phyloP scores from a whole-genome alignment of 805 yeast species.

The Ogataea methanolica region DNA sequence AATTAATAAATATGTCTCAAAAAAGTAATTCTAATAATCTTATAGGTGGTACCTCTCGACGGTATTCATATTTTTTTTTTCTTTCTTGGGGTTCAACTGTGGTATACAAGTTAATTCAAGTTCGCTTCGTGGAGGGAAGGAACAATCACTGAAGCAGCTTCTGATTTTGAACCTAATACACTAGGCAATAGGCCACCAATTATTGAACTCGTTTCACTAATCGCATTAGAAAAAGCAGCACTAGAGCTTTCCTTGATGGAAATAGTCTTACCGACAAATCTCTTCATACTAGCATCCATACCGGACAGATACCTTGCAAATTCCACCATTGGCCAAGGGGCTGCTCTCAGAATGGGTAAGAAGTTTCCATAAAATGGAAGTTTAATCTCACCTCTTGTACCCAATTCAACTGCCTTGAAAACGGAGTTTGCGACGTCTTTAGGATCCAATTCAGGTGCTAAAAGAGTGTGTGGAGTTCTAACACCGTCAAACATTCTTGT shows the following conservation, averaged over 20 bases:
- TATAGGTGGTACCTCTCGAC: too few relatives aligned
- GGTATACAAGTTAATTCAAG: too few relatives aligned
- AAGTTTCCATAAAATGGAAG: slow-evolving; percentile 74
- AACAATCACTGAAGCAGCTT: neutral
- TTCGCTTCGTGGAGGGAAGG: too few relatives aligned
- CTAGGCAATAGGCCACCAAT: slow-evolving; percentile 13
- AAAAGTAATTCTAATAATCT: too few relatives aligned
- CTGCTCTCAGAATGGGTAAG: slow-evolving; percentile 63
- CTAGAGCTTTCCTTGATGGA: slow-evolving; percentile 14
- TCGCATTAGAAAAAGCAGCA: slow-evolving; percentile 14
- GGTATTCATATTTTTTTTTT: too few relatives aligned
- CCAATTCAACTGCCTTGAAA: slow-evolving; percentile 50
- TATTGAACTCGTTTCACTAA: slow-evolving; percentile 17
- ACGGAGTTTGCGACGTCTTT: slow-evolving; percentile 56
- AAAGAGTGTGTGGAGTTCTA: slow-evolving; percentile 60
- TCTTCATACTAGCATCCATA: slow-evolving; percentile 50
- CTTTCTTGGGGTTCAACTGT: too few relatives aligned
- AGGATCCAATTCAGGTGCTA: slow-evolving; percentile 85
- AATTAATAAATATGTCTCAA: neutral
- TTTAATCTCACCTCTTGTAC: slow-evolving; percentile 64
- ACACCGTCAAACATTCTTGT: slow-evolving; percentile 75
- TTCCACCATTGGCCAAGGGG: slow-evolving; percentile 67
- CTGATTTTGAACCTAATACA: slow-evolving; percentile 6
- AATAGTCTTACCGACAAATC: slow-evolving; percentile 23
- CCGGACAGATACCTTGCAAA: slow-evolving; percentile 56